Evolutionary conservation across 352 stramenopile species (phyloP).

Genomic region (Globisporangium echinulatum): DNA sequence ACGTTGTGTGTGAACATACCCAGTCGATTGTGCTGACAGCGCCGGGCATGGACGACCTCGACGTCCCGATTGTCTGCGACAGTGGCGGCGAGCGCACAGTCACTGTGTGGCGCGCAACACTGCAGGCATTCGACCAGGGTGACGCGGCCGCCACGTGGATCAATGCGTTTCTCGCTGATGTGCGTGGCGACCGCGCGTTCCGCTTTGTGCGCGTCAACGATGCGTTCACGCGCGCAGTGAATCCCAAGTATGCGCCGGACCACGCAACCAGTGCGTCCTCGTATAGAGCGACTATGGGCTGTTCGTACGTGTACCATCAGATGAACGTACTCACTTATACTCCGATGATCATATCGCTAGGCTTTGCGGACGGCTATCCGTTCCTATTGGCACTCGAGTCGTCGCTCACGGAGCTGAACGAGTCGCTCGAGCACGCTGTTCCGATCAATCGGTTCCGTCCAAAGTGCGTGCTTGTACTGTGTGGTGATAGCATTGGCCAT

Average conservation of each 20-base stretch:
- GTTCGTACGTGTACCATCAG: background rate
- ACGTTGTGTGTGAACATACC: background rate
- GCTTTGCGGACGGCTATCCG: slow-evolving; percentile 76
- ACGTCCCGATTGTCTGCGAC: slow-evolving; percentile 43
- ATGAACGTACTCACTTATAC: background rate
- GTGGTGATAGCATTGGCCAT: background rate
- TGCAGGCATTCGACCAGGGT: slow-evolving; percentile 58
- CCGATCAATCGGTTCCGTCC: slow-evolving; percentile 79
- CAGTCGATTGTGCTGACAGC: slow-evolving; percentile 54
- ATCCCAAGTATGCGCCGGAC: slow-evolving; percentile 53
- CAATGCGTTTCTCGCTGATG: slow-evolving; percentile 38
- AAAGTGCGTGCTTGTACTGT: slow-evolving; percentile 37
- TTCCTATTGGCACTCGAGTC: slow-evolving; percentile 57
- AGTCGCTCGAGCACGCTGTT: slow-evolving; percentile 38
- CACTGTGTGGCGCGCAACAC: slow-evolving; percentile 51
- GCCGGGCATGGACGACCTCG: slow-evolving; percentile 47
- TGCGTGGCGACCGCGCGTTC: slow-evolving; percentile 26
- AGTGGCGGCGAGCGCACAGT: slow-evolving; percentile 27
- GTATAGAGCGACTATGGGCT: background rate
- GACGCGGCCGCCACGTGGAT: slow-evolving; percentile 56
- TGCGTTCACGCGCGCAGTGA: slow-evolving; percentile 41
- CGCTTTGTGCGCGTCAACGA: slow-evolving; percentile 59
- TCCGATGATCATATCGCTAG: slow-evolving; percentile 6
- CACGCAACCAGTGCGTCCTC: slow-evolving; percentile 31
- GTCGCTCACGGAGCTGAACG: slow-evolving; percentile 61